Percentiles rank a stretch among this genome's conserved stretches.
These are phyloP conservation scores for Sarocladium strictum DNA, from an alignment of 2,329 filamentous ascomycete genomes.

Conservation along the genomic window DNA sequence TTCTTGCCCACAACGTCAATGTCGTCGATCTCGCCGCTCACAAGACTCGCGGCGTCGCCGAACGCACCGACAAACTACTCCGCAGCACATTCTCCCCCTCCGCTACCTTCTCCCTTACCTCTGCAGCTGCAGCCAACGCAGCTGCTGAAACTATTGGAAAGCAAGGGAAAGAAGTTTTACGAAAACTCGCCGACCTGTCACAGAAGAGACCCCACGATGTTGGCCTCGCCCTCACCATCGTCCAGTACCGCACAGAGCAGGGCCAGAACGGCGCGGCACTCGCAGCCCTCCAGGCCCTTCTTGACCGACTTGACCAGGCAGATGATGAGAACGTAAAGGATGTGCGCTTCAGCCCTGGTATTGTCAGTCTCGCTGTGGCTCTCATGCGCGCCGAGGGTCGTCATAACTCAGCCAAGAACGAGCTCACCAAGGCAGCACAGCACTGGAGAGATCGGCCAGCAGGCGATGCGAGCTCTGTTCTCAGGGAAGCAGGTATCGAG, in stretches of 20 bases:
- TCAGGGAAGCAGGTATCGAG: conserved; percentile 76
- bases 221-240: conserved; percentile 70
- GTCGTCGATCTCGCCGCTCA: conserved; percentile 59
- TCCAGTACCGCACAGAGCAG: conserved; percentile 72
- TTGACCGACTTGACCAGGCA: conserved; percentile 63
- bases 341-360: conserved; percentile 74
- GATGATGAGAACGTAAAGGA: conserved; percentile 52
- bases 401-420: conserved; percentile 61
- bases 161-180: conserved; percentile 62
- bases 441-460: conserved; percentile 66
- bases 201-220: conserved; percentile 73
- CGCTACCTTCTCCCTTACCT: conserved; percentile 26
- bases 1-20: conserved; percentile 55
- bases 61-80: conserved; percentile 39
- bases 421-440: conserved; percentile 71
- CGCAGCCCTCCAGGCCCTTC: conserved; percentile 67
- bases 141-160: conserved; percentile 64
- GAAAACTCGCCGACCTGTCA: conserved; percentile 61
- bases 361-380: conserved; percentile 73
- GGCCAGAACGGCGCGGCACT: conserved; percentile 70
- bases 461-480: conserved; percentile 50
- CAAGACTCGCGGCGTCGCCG: conserved; percentile 59
- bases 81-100: conserved; percentile 21
- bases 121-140: conserved; percentile 52
- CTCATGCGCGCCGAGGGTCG: conserved; percentile 74